Conservation (phyloP, 2,329 filamentous ascomycete species). For the Mariannaea sp. region DNA sequence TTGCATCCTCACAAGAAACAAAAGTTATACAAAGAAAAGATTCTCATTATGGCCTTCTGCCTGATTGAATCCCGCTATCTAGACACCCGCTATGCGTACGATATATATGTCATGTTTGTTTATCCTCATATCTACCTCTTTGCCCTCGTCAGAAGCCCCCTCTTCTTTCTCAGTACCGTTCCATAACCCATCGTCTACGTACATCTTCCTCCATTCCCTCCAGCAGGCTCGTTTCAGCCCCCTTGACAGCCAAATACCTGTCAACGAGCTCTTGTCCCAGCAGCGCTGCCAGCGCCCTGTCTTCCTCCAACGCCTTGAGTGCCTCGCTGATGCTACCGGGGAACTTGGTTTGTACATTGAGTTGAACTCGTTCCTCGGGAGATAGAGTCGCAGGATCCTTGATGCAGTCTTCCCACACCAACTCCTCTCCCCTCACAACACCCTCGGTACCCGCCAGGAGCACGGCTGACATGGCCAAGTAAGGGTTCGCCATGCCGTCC, state of each 20-base stretch:
- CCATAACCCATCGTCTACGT: slow-evolving; percentile 64
- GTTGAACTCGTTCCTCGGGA: slow-evolving; percentile 51
- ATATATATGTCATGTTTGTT: no score
- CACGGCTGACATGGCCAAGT: slow-evolving; percentile 57
- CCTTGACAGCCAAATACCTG: slow-evolving; percentile 64
- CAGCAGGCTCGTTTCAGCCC: slow-evolving; percentile 54
- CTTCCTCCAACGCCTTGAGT: slow-evolving; percentile 54
- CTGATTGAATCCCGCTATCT: no score
- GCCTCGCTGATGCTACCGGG: slow-evolving; percentile 61
- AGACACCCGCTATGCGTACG: no score
- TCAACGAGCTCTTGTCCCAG: slow-evolving; percentile 58
- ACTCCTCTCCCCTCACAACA: slow-evolving; percentile 37
- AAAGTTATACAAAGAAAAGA: no score
- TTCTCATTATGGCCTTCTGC: no score
- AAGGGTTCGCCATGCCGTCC: slow-evolving; percentile 82
- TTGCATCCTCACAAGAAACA: no score
- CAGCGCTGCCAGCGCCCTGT: slow-evolving; percentile 51
- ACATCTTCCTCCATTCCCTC: slow-evolving; percentile 52
- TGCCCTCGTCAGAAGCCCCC: no score
- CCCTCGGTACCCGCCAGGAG: slow-evolving; percentile 41
- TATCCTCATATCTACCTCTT: no score
- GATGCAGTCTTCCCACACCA: slow-evolving; percentile 59
- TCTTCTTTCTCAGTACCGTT: slow-evolving; percentile 55
- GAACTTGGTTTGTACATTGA: slow-evolving; percentile 60
- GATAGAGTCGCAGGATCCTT: slow-evolving; percentile 59